These are phyloP conservation scores for Phyllosticta ampelicida DNA, from an alignment of 2,329 filamentous ascomycete genomes.

Conservation along the genomic window DNA sequence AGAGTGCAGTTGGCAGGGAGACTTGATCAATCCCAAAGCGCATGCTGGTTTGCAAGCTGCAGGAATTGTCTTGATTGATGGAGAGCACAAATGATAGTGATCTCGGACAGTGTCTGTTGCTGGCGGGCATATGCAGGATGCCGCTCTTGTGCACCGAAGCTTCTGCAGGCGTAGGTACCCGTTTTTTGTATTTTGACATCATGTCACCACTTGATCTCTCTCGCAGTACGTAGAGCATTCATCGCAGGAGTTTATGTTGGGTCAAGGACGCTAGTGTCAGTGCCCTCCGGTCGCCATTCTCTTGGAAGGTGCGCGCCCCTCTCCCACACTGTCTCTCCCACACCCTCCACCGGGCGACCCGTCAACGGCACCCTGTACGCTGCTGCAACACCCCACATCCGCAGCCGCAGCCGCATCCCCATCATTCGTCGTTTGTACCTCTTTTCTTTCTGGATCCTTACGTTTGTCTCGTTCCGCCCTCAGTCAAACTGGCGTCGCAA, in stretches of 20 bases:
- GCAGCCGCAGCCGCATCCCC: background rate
- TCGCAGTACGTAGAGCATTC: background rate
- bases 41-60: background rate
- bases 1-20: background rate
- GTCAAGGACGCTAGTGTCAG: background rate
- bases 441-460: background rate
- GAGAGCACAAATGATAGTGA: background rate
- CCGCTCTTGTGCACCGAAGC: background rate
- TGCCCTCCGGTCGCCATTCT: background rate
- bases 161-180: background rate
- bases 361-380: background rate
- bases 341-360: background rate
- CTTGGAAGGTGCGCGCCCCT: background rate
- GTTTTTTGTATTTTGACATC: background rate
- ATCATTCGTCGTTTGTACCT: background rate
- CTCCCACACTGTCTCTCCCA: background rate
- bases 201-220: background rate
- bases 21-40: background rate
- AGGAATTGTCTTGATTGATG: background rate
- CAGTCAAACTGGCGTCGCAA: constrained; percentile 4
- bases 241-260: background rate
- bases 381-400: background rate
- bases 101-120: background rate
- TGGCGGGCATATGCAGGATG: background rate
- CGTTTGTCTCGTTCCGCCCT: background rate